Evolutionary conservation across 805 yeast genomes (phyloP), one percentile per base, ranked within the genome.

Genomic region (Saturnispora sekii): DNA sequence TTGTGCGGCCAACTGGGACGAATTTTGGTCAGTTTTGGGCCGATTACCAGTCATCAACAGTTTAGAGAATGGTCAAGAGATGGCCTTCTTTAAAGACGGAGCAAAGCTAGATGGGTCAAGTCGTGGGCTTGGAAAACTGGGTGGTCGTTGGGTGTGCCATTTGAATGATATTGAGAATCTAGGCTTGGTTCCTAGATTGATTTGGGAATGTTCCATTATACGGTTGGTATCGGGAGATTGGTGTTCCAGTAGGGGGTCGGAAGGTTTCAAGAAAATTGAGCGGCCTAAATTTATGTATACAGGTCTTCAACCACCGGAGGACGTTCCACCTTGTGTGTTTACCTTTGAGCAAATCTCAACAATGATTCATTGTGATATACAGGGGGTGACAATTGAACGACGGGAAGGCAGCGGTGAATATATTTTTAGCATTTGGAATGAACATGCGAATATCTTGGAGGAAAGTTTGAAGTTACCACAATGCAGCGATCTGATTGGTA

Each of bases 51-150:
- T 58, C 34, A 58, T 72, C 1, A 57, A 57, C 41, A 67, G 66
- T 34, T 59, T 73, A 46, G 60, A 65, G 15, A 58, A 60, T 39
- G 77, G 77, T 16, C 66, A 77, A 21, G 82, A 78, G 55, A 65
- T 73, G 44, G 73, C 76, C 48, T 59, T 79, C 9, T 79, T 79
- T 62, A 76, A 77, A 51, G 63, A 70, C 30, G 81, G 81, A 2
- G 68, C 77, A 32, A 72, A 73, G 51, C 85, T 85, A 10, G 73
- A 76, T 40, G 79, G 85, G 84, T 84, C 79, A 55, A 84, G 26
- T 21, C 26, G 6, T 21, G 26, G 26, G 8, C 26, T 79, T 55
- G 79, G 80, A 8, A 61, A 70, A 48, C 64, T 67, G 42, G 84
- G 84, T 32, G 84, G 85, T 2, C 64, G 82, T 52, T 78, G 82